A percentile compares a stretch with the other conserved stretches of the same genome.
These are phyloP conservation scores for Nowakowskiella sp. DNA, from an alignment of 192 early-diverging fungal genomes.

Conservation along the genomic window DNA sequence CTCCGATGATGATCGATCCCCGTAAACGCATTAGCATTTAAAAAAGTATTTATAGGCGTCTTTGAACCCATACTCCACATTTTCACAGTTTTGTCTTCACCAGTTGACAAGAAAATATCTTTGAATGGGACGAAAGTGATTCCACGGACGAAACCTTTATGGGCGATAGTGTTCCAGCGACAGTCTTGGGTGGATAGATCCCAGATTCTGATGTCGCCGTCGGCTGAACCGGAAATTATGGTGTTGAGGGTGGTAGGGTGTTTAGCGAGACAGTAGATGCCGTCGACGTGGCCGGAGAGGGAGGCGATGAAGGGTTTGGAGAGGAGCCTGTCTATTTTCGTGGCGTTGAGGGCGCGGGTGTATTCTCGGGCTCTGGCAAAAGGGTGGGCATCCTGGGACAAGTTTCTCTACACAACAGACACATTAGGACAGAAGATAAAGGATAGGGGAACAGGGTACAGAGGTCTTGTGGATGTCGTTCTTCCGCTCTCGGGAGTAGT, in stretches of 20 bases:
- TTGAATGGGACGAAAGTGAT: conserved; percentile 61
- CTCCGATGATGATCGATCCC: conserved; percentile 87
- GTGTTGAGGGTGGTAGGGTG: conserved; percentile 80
- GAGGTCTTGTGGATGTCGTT: conserved; percentile 84
- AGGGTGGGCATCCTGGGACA: conserved; percentile 83
- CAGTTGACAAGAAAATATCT: conserved; percentile 78
- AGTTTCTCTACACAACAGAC: conserved; percentile 79
- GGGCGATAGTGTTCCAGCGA: conserved; percentile 61
- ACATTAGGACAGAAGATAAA: no score
- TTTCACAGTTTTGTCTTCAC: conserved; percentile 89
- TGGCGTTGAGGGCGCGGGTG: conserved; percentile 86
- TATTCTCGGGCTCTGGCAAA: conserved; percentile 94
- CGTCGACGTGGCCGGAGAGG: conserved; percentile 86
- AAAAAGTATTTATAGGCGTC: conserved; percentile 65
- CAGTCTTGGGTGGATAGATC: conserved; percentile 67
- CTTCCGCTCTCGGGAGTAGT: conserved; percentile 70
- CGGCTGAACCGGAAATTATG: conserved; percentile 83
- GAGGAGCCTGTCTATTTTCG: conserved; percentile 91
- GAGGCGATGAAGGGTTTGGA: conserved; percentile 94
- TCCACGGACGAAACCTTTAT: conserved; percentile 83
- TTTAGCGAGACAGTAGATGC: conserved; percentile 91
- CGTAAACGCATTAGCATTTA: conserved; percentile 69
- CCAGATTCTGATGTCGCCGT: conserved; percentile 95
- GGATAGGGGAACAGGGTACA: no score
- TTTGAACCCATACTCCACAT: conserved; percentile 61